Evolutionary conservation across 106 monocot genomes (phyloP).

Genomic region (Hemerocallis citrina): DNA sequence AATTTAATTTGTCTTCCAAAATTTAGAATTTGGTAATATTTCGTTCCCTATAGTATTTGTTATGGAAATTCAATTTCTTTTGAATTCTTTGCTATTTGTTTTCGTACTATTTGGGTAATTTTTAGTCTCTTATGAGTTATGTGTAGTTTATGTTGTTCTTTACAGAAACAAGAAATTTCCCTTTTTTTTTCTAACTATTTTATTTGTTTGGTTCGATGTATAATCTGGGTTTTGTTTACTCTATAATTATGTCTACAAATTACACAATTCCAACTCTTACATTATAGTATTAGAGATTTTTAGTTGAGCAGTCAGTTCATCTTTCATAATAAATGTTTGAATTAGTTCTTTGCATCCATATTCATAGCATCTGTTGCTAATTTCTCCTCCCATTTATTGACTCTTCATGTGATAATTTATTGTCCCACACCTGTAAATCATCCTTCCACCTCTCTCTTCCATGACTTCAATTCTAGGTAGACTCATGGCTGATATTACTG

Average conservation of each 20-base stretch:
- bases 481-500: no score
- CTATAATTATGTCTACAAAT: not conserved
- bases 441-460: no score
- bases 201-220: not conserved
- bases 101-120: not conserved
- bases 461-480: no score
- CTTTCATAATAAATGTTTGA: constrained; percentile 7
- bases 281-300: no score
- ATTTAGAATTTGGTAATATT: not conserved
- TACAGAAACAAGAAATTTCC: not conserved
- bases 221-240: not conserved
- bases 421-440: no score
- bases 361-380: not conserved
- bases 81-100: not conserved
- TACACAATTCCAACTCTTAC: not conserved
- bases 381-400: not conserved
- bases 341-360: constrained; percentile 1
- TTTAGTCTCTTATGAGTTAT: not conserved
- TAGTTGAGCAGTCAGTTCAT: constrained; percentile 6
- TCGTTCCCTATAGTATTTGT: not conserved
- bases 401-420: not conserved
- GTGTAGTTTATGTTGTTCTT: not conserved
- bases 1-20: not conserved
- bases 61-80: no score
- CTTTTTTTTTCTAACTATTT: not conserved